phyloP scores from a whole-genome alignment of 164 flowering plant genomes.

The Akebia trifoliata region DNA sequence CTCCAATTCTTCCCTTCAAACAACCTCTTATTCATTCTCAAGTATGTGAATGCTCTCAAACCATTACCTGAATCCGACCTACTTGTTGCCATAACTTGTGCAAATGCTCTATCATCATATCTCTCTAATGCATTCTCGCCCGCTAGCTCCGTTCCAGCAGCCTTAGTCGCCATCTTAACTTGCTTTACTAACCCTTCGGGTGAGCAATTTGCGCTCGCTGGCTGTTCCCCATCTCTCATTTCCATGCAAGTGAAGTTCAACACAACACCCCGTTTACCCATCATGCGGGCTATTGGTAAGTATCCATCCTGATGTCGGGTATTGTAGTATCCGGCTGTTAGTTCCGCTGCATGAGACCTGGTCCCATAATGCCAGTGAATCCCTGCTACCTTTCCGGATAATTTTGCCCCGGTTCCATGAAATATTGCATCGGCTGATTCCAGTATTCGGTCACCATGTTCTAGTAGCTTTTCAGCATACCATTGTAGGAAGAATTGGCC shows the following conservation, averaged over 20 bases:
- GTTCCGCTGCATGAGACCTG: conserved; percentile 89
- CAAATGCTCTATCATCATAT: conserved; percentile 61
- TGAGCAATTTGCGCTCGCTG: conserved; percentile 64
- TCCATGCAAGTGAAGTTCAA: conserved; percentile 97
- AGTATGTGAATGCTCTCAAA: conserved; percentile 71
- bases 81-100: conserved; percentile 68
- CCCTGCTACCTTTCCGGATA: conserved; percentile 90
- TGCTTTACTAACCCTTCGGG: conserved; percentile 81
- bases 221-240: conserved; percentile 82
- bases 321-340: conserved; percentile 93
- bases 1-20: conserved; percentile 85
- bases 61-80: conserved; percentile 70
- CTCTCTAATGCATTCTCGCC: conserved; percentile 95
- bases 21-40: conserved; percentile 74
- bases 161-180: conserved; percentile 62
- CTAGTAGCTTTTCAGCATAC: conserved; percentile 66
- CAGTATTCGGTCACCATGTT: conserved; percentile 69
- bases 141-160: conserved; percentile 60
- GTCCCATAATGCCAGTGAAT: conserved; percentile 89
- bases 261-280: conserved; percentile 52
- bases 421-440: conserved; percentile 62
- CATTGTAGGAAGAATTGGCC: conserved; percentile 80
- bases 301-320: conserved; percentile 74
- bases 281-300: conserved; percentile 59
- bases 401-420: conserved; percentile 62